Conservation (phyloP, 2,329 filamentous ascomycete species). For the Cladophialophora chaetospira region DNA sequence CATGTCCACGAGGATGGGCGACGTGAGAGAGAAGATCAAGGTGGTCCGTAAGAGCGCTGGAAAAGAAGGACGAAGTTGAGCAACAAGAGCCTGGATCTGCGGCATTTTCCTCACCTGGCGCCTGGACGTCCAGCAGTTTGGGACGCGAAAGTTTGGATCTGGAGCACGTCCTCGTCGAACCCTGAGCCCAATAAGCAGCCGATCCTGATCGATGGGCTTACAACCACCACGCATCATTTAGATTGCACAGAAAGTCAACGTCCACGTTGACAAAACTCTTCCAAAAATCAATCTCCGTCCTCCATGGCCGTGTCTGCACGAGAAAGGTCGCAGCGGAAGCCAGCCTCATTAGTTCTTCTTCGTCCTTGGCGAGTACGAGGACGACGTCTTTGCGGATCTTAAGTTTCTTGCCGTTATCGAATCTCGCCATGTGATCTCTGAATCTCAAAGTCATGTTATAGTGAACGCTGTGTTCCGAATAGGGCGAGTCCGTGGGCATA, state of each 20-base stretch:
- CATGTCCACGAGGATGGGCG: no score
- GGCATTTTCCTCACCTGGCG: no score
- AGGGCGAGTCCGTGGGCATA: conserved; percentile 51
- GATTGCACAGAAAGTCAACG: conserved; percentile 45
- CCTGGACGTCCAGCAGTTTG: no score
- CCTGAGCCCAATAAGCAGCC: no score
- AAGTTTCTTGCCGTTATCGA: conserved; percentile 41
- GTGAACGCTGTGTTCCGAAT: conserved; percentile 49
- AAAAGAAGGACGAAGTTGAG: no score
- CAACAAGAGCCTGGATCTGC: no score
- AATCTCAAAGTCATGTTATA: conserved; percentile 40
- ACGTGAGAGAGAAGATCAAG: no score
- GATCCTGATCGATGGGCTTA: background rate
- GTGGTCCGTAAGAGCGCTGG: no score
- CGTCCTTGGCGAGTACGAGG: conserved; percentile 51
- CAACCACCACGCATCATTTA: conserved; percentile 37
- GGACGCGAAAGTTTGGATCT: no score
- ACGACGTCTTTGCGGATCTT: conserved; percentile 47
- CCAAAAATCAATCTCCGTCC: conserved; percentile 45
- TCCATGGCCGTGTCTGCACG: conserved; percentile 53
- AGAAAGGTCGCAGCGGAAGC: conserved; percentile 47
- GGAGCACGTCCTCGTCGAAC: no score
- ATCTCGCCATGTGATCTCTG: conserved; percentile 27
- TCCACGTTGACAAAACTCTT: conserved; percentile 53
- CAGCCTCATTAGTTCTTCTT: conserved; percentile 45